Percentiles rank a stretch among this genome's conserved stretches.
Evolutionary conservation across 75 land plant species (phyloP).

Genomic region (Pseudotsuga menziesii): DNA sequence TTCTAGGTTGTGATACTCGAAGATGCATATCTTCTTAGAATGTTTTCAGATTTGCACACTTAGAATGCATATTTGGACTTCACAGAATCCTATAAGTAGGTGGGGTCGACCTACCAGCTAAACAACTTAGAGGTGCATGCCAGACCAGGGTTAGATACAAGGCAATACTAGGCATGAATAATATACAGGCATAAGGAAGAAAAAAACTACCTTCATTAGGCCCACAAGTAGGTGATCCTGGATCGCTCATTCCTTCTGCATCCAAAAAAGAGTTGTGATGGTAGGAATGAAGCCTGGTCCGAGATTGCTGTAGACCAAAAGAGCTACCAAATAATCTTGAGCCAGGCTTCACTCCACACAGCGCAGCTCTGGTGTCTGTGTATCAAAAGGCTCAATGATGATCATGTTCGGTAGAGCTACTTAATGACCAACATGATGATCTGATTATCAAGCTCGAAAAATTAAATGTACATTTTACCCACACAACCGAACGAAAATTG

Average conservation of each 20-base stretch:
- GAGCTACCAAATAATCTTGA: not conserved
- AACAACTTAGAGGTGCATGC: no score
- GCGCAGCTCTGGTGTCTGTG: not conserved
- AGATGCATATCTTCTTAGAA: no score
- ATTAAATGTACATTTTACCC: not conserved
- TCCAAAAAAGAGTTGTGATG: not conserved
- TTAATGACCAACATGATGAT: no score
- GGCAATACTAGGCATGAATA: no score
- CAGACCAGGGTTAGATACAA: no score
- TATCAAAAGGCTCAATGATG: no score
- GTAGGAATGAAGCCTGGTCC: constrained; percentile 13
- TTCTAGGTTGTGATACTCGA: no score
- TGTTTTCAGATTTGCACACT: no score
- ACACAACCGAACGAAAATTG: not conserved
- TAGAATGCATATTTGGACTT: no score
- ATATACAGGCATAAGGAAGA: not conserved
- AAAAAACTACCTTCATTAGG: not conserved
- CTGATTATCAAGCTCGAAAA: not conserved
- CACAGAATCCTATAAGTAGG: no score
- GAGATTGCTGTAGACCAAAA: not conserved
- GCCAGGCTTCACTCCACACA: constrained; percentile 7
- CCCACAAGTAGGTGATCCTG: not conserved
- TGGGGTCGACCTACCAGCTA: no score
- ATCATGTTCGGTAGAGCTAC: no score
- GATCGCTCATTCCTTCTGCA: not conserved